Evolutionary conservation across 495 filamentous ascomycete species (phyloP).

Genomic region (Tuber borchii): DNA sequence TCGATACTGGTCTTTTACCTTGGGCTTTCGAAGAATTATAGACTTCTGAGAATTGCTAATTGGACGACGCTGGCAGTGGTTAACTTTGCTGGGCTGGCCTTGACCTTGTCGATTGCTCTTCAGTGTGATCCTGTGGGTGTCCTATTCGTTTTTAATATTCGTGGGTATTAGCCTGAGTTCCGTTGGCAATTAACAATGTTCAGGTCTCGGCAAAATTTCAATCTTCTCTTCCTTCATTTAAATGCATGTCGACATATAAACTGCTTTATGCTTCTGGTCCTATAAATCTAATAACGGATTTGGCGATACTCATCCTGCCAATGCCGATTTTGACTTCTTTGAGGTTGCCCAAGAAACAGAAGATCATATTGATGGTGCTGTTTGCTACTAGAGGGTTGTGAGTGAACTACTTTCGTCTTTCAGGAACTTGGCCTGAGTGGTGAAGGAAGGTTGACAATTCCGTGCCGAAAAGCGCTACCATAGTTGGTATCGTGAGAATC

Average conservation of each 20-base stretch:
- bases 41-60: conserved; percentile 62
- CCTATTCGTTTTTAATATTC: conserved; percentile 47
- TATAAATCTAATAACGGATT: conserved; percentile 46
- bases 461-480: conserved; percentile 50
- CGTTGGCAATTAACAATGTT: neutral
- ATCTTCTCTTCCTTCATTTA: neutral
- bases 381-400: conserved; percentile 41
- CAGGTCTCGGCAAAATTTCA: conserved; percentile 15
- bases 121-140: conserved; percentile 73
- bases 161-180: neutral
- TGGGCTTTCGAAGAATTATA: conserved; percentile 65
- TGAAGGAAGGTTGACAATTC: neutral
- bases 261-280: conserved; percentile 43
- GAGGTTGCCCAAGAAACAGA: conserved; percentile 39
- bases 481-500: conserved; percentile 82
- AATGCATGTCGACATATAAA: conserved; percentile 24
- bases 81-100: conserved; percentile 65
- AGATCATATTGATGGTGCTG: conserved; percentile 37
- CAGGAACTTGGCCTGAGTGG: neutral
- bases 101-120: conserved; percentile 82
- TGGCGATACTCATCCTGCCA: conserved; percentile 44
- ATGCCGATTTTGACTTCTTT: conserved; percentile 43
- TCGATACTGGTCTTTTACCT: conserved; percentile 89
- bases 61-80: conserved; percentile 66
- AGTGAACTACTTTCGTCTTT: conserved; percentile 9